Evolutionary conservation across 2,329 filamentous ascomycete genomes (phyloP).

Genomic region (Colletotrichum nymphaeae): DNA sequence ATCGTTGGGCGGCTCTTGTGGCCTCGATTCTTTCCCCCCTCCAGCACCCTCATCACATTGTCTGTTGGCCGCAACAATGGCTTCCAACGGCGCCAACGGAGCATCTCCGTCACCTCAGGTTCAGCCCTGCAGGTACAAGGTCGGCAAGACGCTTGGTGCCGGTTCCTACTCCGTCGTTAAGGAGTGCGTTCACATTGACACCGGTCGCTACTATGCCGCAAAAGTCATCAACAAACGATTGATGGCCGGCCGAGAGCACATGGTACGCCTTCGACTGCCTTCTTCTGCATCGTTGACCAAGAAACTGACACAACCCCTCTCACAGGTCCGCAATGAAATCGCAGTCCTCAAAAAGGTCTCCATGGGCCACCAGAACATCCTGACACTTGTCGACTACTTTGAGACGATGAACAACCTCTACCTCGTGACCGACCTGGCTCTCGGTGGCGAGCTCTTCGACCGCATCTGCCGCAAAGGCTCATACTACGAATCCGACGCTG

Average conservation of each 20-base stretch:
- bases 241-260: slow-evolving; percentile 97
- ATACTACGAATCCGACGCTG: slow-evolving; percentile 97
- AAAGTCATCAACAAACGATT: slow-evolving; percentile 99
- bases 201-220: slow-evolving; percentile 96
- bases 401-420: slow-evolving; percentile 99
- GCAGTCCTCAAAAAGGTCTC: slow-evolving; percentile 98
- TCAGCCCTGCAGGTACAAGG: slow-evolving; percentile 98
- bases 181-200: slow-evolving; percentile 98
- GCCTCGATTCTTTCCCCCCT: background rate
- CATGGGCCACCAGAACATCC: slow-evolving; percentile 98
- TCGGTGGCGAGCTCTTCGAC: slow-evolving; percentile 97
- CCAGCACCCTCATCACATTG: background rate
- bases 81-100: slow-evolving; percentile 35
- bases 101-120: slow-evolving; percentile 68
- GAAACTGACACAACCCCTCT: background rate
- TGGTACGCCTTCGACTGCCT: slow-evolving; percentile 69
- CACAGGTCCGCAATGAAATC: slow-evolving; percentile 96
- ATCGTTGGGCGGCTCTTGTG: slow-evolving; percentile 14
- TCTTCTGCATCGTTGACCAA: slow-evolving; percentile 4
- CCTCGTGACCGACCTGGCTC: slow-evolving; percentile 94
- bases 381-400: slow-evolving; percentile 98
- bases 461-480: slow-evolving; percentile 98
- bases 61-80: slow-evolving; percentile 21
- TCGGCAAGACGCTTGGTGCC: slow-evolving; percentile 95
- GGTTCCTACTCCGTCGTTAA: slow-evolving; percentile 99